phyloP scores from a whole-genome alignment of 1,284 basidiomycete genomes.

The Irpex sp. region DNA sequence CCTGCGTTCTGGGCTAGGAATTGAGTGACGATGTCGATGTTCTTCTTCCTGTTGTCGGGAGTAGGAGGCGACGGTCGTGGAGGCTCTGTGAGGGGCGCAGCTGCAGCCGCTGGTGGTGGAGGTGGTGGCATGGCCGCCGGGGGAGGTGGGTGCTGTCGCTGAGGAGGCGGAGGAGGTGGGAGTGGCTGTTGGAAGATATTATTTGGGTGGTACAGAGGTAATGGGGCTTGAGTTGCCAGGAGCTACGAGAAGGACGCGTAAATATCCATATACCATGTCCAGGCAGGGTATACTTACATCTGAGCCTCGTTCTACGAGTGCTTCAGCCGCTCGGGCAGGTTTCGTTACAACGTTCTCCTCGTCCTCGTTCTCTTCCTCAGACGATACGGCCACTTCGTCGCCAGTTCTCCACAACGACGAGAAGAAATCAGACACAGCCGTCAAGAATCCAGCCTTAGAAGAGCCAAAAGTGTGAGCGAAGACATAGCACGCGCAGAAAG shows the following conservation, averaged over 20 bases:
- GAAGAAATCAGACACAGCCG: neutral
- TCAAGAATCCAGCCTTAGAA: neutral
- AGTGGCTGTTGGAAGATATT: neutral
- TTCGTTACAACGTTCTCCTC: neutral
- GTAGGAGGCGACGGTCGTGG: conserved; percentile 7
- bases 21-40: conserved; percentile 5
- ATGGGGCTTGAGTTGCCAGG: neutral
- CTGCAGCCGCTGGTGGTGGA: conserved; percentile 6
- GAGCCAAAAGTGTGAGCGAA: neutral
- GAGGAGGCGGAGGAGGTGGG: conserved; percentile 5
- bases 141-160: conserved; percentile 2
- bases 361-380: neutral
- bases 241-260: neutral
- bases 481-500: neutral
- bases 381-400: neutral
- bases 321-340: neutral
- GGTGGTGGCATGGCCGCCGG: conserved; percentile 4
- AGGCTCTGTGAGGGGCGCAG: neutral
- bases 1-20: conserved; percentile 20
- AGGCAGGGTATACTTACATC: neutral
- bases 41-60: conserved; percentile 1
- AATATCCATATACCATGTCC: neutral
- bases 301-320: conserved; percentile 1
- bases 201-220: neutral
- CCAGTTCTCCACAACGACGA: neutral